Evolutionary conservation across 106 monocot genomes (phyloP).

Genomic region (Phalaenopsis equestris): DNA sequence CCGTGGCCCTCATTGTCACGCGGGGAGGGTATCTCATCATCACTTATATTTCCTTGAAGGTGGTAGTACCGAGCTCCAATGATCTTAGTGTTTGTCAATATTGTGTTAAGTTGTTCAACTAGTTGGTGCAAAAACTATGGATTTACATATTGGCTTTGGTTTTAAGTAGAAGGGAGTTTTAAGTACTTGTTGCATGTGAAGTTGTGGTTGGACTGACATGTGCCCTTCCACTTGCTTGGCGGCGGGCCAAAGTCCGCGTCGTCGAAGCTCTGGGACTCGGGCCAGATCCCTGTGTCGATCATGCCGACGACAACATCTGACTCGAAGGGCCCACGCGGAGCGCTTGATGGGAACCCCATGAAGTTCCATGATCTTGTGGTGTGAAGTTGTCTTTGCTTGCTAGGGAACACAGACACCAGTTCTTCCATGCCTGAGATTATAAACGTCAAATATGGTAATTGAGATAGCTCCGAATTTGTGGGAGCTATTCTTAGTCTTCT

Average conservation of each 20-base stretch:
- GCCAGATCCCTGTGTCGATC: constrained; percentile 30
- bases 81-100: background rate
- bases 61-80: constrained; percentile 20
- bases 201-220: constrained; percentile 14
- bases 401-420: constrained; percentile 22
- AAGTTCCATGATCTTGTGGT: constrained; percentile 35
- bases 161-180: no score
- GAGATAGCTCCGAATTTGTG: no score
- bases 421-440: background rate
- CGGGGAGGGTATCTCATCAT: background rate
- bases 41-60: background rate
- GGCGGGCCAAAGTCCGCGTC: constrained; percentile 29
- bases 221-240: constrained; percentile 33
- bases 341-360: constrained; percentile 14
- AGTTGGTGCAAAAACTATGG: background rate
- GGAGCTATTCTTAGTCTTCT: no score
- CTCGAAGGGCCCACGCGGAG: constrained; percentile 9
- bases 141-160: no score
- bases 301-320: constrained; percentile 24
- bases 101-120: background rate
- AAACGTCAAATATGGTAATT: background rate
- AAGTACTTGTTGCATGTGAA: constrained; percentile 36
- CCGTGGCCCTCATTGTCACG: constrained; percentile 32
- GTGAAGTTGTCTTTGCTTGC: constrained; percentile 9
- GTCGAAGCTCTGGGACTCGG: constrained; percentile 26